Percentiles rank a stretch among this genome's conserved stretches.
phyloP scores from a whole-genome alignment of 2,329 filamentous ascomycete species.

The Aschersonia sp. region DNA sequence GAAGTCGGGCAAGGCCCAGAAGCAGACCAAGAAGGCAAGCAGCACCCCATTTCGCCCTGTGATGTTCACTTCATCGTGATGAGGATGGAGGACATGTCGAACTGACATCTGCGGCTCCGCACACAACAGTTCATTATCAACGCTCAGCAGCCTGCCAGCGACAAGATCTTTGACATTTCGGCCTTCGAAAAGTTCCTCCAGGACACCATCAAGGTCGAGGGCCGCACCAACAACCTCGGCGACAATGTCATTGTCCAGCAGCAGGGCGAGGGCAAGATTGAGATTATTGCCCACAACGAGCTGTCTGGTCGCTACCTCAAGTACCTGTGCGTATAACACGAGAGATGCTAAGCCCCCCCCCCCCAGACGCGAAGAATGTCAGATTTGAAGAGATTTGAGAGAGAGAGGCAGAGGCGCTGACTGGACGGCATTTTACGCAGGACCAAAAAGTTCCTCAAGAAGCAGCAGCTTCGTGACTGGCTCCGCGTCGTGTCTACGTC shows the following conservation, averaged over 20 bases:
- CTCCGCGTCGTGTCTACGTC: slow-evolving; percentile 96
- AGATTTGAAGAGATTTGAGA: background rate
- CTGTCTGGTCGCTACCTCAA: slow-evolving; percentile 99
- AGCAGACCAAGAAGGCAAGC: slow-evolving; percentile 72
- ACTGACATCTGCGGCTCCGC: background rate
- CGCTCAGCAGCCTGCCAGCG: slow-evolving; percentile 90
- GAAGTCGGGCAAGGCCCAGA: slow-evolving; percentile 57
- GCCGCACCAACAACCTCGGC: slow-evolving; percentile 94
- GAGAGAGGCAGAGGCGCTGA: background rate
- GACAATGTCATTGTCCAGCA: slow-evolving; percentile 83
- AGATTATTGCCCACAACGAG: slow-evolving; percentile 93
- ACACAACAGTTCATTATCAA: slow-evolving; percentile 88
- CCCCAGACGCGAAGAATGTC: background rate
- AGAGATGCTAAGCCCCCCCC: background rate
- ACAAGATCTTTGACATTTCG: slow-evolving; percentile 99
- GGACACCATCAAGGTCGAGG: slow-evolving; percentile 99
- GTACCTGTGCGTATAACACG: slow-evolving; percentile 65
- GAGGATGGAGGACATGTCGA: background rate
- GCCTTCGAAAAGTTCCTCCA: slow-evolving; percentile 99
- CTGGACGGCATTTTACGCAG: slow-evolving; percentile 26
- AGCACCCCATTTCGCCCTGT: too few species aligned
- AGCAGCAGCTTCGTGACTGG: slow-evolving; percentile 99
- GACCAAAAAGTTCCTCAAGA: slow-evolving; percentile 99
- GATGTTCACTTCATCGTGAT: background rate
- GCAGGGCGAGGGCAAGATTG: slow-evolving; percentile 91